Evolutionary conservation across 2,329 filamentous ascomycete species (phyloP).

Genomic region (Taxawa tesnikishii): DNA sequence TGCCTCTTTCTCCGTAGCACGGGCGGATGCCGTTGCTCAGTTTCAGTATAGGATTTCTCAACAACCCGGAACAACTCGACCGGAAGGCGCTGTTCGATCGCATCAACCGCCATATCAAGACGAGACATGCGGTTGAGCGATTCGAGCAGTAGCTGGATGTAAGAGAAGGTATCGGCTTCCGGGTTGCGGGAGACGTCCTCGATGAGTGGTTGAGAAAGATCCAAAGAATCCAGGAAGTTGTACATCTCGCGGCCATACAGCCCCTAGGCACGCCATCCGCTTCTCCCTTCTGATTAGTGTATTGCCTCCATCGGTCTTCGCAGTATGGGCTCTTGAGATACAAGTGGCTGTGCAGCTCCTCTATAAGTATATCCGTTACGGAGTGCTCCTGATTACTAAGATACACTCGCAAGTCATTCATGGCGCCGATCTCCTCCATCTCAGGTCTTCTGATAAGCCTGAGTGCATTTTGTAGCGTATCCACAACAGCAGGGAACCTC

Average conservation of each 20-base stretch:
- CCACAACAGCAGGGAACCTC: slow-evolving; percentile 82
- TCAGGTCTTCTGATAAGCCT: slow-evolving; percentile 76
- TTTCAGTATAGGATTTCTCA: slow-evolving; percentile 87
- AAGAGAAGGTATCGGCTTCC: slow-evolving; percentile 89
- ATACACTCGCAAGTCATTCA: slow-evolving; percentile 77
- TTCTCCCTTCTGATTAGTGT: slow-evolving; percentile 44
- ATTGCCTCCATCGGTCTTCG: slow-evolving; percentile 84
- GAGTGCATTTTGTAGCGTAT: slow-evolving; percentile 78
- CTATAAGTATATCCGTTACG: slow-evolving; percentile 88
- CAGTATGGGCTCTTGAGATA: slow-evolving; percentile 98
- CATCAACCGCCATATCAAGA: slow-evolving; percentile 75
- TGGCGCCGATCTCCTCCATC: slow-evolving; percentile 78
- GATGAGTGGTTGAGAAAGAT: slow-evolving; percentile 45
- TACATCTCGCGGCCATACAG: slow-evolving; percentile 43
- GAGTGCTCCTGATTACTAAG: slow-evolving; percentile 86
- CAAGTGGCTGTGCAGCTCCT: slow-evolving; percentile 91
- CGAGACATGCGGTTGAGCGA: slow-evolving; percentile 80
- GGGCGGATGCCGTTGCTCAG: slow-evolving; percentile 85
- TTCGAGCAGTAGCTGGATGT: slow-evolving; percentile 78
- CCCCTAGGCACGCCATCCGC: slow-evolving; percentile 14
- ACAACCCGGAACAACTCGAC: slow-evolving; percentile 91
- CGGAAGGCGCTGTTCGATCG: slow-evolving; percentile 81
- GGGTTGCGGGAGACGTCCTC: slow-evolving; percentile 91
- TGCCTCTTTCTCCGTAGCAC: slow-evolving; percentile 43
- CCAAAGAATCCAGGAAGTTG: slow-evolving; percentile 44